Evolutionary conservation across 371 early-diverging fungal genomes (phyloP), one percentile per base, ranked within the genome.

Genomic region (Zopfochytrium polystomum): DNA sequence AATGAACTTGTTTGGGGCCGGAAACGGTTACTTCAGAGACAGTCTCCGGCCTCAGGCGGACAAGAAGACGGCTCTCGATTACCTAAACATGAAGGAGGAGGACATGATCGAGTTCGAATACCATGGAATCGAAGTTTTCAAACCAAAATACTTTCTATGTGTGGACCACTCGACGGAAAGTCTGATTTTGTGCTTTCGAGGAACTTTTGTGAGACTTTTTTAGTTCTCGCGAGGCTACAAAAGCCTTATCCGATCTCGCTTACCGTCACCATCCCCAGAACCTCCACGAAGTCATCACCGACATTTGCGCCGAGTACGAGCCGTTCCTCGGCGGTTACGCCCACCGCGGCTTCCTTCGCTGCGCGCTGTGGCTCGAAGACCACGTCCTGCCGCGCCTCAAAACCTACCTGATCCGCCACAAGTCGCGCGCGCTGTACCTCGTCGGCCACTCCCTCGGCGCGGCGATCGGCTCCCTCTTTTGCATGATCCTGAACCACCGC

Each of bases 401-500:
- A 27, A 55, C 34, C 20, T 64, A 58, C 58, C 47, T 72, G n/a
- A 26, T 33, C 25, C 42, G 53, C 31, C 58, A 51, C 58, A 58
- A 60, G 15, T 63, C 61, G 34, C 35, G 52, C 23, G 73, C 64
- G 22, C 30, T 72, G 3, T 72, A 72, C 55, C 29, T 67, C 18
- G 43, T 61, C 20, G 73, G 67, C 45, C 73, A 72, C 57, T 65
- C 66, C 13, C 62, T 72, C 44, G 73, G 73, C 33, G 73, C 57
- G 20, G 68, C 66, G 13, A 63, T 68, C 29, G 56, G 58, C 23
- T 48, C 69, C 2, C 26, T 68, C n/a, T 55, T 66, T 34, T 60
- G 60, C 22, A 61, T 72, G 63, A 44, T 65, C 20, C 47, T 61
- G 25, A 27, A 33, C 0, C 38, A 55, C 27, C 38, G 38, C 38